These are phyloP conservation scores for Agarophyton chilense DNA, from an alignment of 23 red algal genomes.

Conservation along the genomic window DNA sequence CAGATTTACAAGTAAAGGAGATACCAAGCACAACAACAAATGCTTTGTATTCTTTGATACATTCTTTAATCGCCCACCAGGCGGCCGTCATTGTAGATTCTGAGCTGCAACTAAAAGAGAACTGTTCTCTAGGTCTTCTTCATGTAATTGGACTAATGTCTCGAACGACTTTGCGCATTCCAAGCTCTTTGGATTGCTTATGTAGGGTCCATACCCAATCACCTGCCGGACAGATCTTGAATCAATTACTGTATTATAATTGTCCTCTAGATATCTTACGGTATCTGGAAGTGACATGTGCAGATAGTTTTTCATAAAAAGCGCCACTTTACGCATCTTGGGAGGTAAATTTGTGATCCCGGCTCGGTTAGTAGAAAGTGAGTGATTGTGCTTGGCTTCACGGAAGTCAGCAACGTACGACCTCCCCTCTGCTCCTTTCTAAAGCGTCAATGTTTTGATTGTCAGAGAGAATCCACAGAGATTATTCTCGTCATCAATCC, in stretches of 20 bases:
- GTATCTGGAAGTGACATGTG: not conserved
- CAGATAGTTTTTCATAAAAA: not conserved
- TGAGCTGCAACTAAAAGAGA: not conserved
- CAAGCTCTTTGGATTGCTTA: not conserved
- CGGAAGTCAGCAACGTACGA: no score
- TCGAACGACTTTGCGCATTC: conserved; percentile 9
- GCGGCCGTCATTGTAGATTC: not conserved
- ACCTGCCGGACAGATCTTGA: not conserved
- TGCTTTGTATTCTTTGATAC: conserved; percentile 4
- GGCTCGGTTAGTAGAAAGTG: no score
- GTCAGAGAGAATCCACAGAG: not conserved
- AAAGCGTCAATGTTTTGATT: no score
- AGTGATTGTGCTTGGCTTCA: no score
- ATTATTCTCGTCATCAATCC: no score
- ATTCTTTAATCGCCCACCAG: conserved; percentile 4
- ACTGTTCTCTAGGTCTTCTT: not conserved
- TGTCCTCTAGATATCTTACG: not conserved
- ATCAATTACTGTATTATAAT: not conserved
- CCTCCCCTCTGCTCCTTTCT: no score
- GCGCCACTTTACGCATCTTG: no score
- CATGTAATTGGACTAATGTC: not conserved
- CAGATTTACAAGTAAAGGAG: not conserved
- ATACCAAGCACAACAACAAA: not conserved
- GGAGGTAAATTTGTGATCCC: no score
- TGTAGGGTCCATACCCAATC: not conserved